Evolutionary conservation across 1,284 basidiomycete genomes (phyloP).

Genomic region (Lignosus rhinocerotis): DNA sequence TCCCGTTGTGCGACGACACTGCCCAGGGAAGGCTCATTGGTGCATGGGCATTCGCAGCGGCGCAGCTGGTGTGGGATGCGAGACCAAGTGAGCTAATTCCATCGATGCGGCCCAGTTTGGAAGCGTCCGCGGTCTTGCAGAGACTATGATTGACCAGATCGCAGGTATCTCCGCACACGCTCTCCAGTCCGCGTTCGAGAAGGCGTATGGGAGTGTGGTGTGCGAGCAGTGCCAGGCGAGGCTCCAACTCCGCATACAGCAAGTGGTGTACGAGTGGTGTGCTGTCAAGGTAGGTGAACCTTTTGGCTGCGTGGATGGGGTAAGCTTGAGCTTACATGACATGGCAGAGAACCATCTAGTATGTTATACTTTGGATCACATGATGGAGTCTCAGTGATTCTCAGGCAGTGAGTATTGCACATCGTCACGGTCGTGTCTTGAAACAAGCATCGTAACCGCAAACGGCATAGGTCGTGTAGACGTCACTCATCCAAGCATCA

Average conservation of each 20-base stretch:
- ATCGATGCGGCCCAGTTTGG: neutral
- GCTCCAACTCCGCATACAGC: slow-evolving; percentile 59
- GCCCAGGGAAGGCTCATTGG: slow-evolving; percentile 30
- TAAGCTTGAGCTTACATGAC: too few species aligned
- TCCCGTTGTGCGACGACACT: slow-evolving; percentile 24
- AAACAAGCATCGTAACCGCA: too few species aligned
- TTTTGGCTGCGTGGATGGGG: too few species aligned
- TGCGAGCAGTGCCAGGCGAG: slow-evolving; percentile 51
- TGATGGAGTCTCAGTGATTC: too few species aligned
- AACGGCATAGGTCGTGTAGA: too few species aligned
- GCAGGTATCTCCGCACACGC: slow-evolving; percentile 29
- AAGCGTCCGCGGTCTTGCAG: neutral
- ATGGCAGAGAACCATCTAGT: too few species aligned
- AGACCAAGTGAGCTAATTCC: slow-evolving; percentile 27
- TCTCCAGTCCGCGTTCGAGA: slow-evolving; percentile 27
- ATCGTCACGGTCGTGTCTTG: too few species aligned
- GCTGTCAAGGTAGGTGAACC: slow-evolving; percentile 55
- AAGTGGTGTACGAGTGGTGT: slow-evolving; percentile 69
- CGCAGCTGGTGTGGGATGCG: slow-evolving; percentile 34
- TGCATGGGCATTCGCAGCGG: slow-evolving; percentile 35
- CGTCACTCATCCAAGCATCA: too few species aligned
- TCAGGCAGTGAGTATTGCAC: too few species aligned
- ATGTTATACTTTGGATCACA: too few species aligned
- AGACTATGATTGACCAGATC: neutral
- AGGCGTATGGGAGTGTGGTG: slow-evolving; percentile 22